Conservation (phyloP, 305 asterid genomes). For the Fraxinus albicans region DNA sequence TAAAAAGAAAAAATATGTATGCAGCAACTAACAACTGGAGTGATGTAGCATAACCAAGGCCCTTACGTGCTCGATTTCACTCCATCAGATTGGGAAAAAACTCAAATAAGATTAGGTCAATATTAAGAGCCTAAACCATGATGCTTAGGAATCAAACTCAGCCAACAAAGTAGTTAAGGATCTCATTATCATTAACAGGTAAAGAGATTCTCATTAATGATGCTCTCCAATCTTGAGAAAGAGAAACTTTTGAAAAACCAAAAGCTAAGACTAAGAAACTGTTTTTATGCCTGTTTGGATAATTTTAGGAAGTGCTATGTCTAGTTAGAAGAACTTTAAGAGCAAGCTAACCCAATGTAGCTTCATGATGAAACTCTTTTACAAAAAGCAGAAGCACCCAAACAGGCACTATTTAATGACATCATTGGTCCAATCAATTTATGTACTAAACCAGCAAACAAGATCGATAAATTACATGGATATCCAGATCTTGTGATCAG, state of each 20-base stretch:
- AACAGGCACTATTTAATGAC: not conserved
- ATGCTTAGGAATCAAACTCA: not conserved
- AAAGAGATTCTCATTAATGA: not conserved
- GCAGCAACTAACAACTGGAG: not conserved
- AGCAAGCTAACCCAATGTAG: not conserved
- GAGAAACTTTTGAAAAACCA: not conserved
- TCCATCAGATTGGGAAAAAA: not conserved
- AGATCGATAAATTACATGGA: not conserved
- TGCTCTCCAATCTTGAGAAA: not conserved
- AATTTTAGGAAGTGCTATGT: not conserved
- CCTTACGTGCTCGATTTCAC: not conserved
- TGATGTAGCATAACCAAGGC: not conserved
- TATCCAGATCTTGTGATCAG: not conserved
- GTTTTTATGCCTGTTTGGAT: not conserved
- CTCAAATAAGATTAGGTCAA: not conserved
- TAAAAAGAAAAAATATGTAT: not conserved
- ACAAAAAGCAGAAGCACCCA: not conserved
- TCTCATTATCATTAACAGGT: not conserved
- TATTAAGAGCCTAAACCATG: not conserved
- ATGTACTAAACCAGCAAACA: not conserved
- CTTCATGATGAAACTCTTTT: not conserved
- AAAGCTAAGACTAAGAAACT: not conserved
- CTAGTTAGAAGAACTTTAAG: not conserved
- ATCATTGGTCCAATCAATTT: not conserved
- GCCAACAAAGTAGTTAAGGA: not conserved